Base-by-base conservation (phyloP, 768 basidiomycete genomes). In the Amanita pseudoporphyria region DNA sequence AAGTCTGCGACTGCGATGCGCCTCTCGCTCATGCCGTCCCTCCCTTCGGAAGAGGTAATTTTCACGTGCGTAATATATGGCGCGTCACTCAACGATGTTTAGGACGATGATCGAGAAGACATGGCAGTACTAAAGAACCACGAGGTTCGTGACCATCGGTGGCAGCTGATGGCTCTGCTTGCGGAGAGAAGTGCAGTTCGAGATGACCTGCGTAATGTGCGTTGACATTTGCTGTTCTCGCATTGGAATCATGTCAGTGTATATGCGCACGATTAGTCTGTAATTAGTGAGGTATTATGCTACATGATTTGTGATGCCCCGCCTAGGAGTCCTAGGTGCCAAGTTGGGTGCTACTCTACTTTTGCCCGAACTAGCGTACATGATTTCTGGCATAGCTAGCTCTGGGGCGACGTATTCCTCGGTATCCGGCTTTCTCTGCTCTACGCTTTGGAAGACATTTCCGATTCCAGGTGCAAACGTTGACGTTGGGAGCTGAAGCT, bases 161-260 rank as follows among this genome's bases (percentile, higher is more conserved):
- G 84, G 84, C 87, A 89, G 60, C 74, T 87, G 30, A 73, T 89
- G 56, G 85, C 87, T 43, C 65, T 90, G 21, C 70, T 89, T 12
- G 78, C 74, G 7, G 81, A 90, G 58, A 66, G 87, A 52, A 88
- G 86, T 60, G 76, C 83, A 6, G 76, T 89, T 30, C 77, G 78
- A 56, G 82, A 84, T 45, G 73, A 55, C 31, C 52, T 69, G 31
- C 64, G 63, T 52, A 60, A 52, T 16, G 51, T 56, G n/a, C 50
- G 56, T 37, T 60, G 44, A 54, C 37, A 24, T 43, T 10, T 16
- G 21, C 10, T 31, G 9, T 30, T 21, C 38, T 19, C 7, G 24
- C 16, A 9, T 21, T 26, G 28, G 28, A 30, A 44, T 44, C 18
- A 44, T 22, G 22, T 9, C 43, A 9, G 26, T 45, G 21, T 41